phyloP scores from a whole-genome alignment of 768 basidiomycete species.

The Leccinellum albellum region DNA sequence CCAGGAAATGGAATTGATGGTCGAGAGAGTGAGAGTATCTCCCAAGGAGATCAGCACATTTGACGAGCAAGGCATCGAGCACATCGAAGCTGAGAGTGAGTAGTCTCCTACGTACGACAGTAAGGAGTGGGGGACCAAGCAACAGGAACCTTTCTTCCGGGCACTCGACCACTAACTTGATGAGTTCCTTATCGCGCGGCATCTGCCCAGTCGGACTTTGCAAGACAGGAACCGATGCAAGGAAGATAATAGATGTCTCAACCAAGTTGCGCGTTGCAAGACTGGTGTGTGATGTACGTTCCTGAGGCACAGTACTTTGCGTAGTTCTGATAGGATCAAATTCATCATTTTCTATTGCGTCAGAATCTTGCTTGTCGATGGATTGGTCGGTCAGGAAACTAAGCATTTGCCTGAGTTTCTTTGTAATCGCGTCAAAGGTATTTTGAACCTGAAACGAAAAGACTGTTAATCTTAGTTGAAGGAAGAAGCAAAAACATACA shows the following conservation, averaged over 20 bases:
- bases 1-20: slow-evolving; percentile 49
- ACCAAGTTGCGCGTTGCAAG: slow-evolving; percentile 35
- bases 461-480: neutral
- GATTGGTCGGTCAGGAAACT: slow-evolving; percentile 28
- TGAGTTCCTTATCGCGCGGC: slow-evolving; percentile 59
- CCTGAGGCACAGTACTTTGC: slow-evolving; percentile 29
- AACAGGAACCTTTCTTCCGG: slow-evolving; percentile 54
- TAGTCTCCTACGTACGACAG: slow-evolving; percentile 49
- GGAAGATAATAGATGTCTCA: slow-evolving; percentile 54
- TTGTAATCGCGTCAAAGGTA: slow-evolving; percentile 31
- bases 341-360: slow-evolving; percentile 48
- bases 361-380: slow-evolving; percentile 19
- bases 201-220: slow-evolving; percentile 56
- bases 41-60: slow-evolving; percentile 49
- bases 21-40: slow-evolving; percentile 54
- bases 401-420: slow-evolving; percentile 41
- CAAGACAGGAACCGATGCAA: slow-evolving; percentile 60
- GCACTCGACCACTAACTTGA: slow-evolving; percentile 48
- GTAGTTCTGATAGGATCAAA: slow-evolving; percentile 52
- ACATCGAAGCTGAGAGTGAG: slow-evolving; percentile 50
- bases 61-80: slow-evolving; percentile 51
- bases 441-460: slow-evolving; percentile 49
- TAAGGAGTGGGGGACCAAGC: slow-evolving; percentile 53
- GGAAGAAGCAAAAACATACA: slow-evolving; percentile 39
- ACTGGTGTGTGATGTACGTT: slow-evolving; percentile 25